Conservation (phyloP, 345 rosid species). For the Rhodomyrtus tomentosa region DNA sequence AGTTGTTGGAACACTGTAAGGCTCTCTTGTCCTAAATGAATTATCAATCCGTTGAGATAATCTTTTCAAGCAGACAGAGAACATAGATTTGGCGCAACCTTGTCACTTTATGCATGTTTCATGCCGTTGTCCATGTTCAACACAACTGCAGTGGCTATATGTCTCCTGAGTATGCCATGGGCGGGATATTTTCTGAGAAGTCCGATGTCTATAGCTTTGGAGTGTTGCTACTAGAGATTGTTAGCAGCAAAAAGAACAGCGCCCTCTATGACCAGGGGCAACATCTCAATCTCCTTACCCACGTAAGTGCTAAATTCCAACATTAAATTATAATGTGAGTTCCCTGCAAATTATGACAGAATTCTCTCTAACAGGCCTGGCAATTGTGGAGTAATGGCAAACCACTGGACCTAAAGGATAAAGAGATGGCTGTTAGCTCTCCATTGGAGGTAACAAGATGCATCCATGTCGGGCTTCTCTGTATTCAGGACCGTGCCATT, state of each 20-base stretch:
- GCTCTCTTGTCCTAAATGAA: neutral
- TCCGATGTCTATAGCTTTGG: slow-evolving; percentile 13
- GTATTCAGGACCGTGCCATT: slow-evolving; percentile 13
- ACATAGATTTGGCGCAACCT: neutral
- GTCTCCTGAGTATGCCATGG: too few relatives aligned
- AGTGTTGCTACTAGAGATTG: slow-evolving; percentile 11
- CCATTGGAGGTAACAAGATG: neutral
- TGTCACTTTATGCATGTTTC: neutral
- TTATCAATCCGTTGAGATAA: neutral
- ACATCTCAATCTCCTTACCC: neutral
- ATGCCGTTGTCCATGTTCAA: neutral
- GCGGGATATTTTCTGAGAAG: too few relatives aligned
- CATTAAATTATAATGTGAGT: too few relatives aligned
- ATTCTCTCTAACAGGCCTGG: neutral
- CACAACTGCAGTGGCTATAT: too few relatives aligned
- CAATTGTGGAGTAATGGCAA: neutral
- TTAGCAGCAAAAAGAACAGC: slow-evolving; percentile 5
- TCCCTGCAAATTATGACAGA: neutral
- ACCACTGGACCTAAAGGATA: neutral
- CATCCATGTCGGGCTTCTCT: slow-evolving; percentile 1
- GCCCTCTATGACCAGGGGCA: neutral
- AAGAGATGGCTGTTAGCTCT: neutral
- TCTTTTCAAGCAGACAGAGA: neutral
- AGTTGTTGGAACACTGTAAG: slow-evolving; percentile 20
- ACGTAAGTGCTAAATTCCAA: slow-evolving; percentile 2